Percentiles rank a stretch among this genome's conserved stretches.
These are phyloP conservation scores for Phytophthora nicotianae DNA, from an alignment of 352 stramenopile species.

Conservation along the genomic window DNA sequence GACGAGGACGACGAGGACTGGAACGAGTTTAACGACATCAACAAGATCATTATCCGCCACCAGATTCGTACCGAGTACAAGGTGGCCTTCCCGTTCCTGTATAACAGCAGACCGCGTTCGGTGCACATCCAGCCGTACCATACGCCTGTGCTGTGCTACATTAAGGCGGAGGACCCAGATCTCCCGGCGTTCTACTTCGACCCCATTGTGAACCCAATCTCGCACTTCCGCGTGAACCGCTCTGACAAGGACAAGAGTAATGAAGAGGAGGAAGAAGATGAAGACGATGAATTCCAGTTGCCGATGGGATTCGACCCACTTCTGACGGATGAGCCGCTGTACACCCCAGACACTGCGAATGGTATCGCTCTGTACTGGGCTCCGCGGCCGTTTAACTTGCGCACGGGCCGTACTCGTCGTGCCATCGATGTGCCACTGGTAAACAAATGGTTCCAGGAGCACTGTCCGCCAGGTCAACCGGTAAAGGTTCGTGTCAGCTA, in stretches of 20 bases:
- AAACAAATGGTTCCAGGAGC: slow-evolving; percentile 99
- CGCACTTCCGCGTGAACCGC: slow-evolving; percentile 87
- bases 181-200: slow-evolving; percentile 98
- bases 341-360: slow-evolving; percentile 94
- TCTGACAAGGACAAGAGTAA: slow-evolving; percentile 49
- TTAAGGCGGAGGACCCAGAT: slow-evolving; percentile 96
- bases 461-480: slow-evolving; percentile 97
- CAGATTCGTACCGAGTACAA: slow-evolving; percentile 99
- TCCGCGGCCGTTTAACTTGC: slow-evolving; percentile 97
- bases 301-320: slow-evolving; percentile 91
- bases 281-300: slow-evolving; percentile 90
- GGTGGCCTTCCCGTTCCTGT: slow-evolving; percentile 99
- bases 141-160: slow-evolving; percentile 96
- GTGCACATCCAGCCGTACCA: slow-evolving; percentile 97
- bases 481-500: slow-evolving; percentile 99
- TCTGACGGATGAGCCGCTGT: slow-evolving; percentile 93
- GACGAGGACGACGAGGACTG: slow-evolving; percentile 99
- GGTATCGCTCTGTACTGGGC: slow-evolving; percentile 99
- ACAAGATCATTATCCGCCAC: slow-evolving; percentile 99
- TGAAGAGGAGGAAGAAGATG: slow-evolving; percentile 64
- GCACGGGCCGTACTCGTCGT: slow-evolving; percentile 95
- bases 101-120: slow-evolving; percentile 97
- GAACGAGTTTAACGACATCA: slow-evolving; percentile 99
- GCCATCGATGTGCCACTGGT: slow-evolving; percentile 98
- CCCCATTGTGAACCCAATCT: slow-evolving; percentile 98